These are phyloP conservation scores for Erodium maritimum DNA, from an alignment of 345 rosid species.

Conservation along the genomic window DNA sequence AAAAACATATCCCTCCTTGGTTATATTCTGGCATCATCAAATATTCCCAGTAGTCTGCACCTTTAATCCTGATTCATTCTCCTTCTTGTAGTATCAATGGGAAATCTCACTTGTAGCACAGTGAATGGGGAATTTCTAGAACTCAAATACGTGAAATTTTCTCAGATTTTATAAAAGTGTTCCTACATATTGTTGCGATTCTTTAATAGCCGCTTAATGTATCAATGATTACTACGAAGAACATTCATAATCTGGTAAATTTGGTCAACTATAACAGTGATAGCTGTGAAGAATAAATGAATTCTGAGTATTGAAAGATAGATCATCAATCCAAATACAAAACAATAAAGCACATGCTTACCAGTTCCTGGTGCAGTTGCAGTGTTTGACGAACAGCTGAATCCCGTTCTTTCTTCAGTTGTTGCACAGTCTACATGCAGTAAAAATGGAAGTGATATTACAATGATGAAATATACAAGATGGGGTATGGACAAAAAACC, in stretches of 20 bases:
- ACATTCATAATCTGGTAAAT: no score
- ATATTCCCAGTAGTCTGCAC: not conserved
- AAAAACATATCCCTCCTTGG: not conserved
- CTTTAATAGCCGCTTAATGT: not conserved
- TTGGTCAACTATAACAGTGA: not conserved
- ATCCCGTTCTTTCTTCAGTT: conserved; percentile 73
- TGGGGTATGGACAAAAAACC: not conserved
- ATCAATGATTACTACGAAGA: no score
- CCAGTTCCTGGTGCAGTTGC: conserved; percentile 82
- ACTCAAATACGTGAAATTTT: not conserved
- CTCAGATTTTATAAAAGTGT: not conserved
- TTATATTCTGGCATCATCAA: not conserved
- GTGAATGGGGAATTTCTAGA: not conserved
- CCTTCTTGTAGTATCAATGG: not conserved
- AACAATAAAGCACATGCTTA: conserved; percentile 10
- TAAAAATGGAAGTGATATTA: conserved; percentile 9
- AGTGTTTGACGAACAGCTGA: conserved; percentile 58
- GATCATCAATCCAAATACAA: not conserved
- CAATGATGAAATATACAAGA: conserved; percentile 1
- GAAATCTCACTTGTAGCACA: not conserved
- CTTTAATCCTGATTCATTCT: no score
- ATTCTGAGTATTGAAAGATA: not conserved
- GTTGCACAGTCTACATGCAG: conserved; percentile 42
- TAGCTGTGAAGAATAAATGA: not conserved
- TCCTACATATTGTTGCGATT: not conserved